phyloP scores from a whole-genome alignment of 257 asterid genomes.

The Jasminum sambac region DNA sequence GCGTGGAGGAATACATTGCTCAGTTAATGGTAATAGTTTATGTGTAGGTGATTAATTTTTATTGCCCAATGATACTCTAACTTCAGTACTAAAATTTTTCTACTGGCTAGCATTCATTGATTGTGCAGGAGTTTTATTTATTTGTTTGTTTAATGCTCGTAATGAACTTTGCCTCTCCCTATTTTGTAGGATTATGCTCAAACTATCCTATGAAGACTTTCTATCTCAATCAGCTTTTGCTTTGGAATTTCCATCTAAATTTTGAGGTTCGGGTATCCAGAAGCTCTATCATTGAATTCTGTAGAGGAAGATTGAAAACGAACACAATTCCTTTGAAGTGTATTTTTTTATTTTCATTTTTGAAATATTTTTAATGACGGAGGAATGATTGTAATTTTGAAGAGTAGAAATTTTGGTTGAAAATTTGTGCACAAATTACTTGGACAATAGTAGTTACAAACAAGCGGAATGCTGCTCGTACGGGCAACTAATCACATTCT shows the following conservation, averaged over 20 bases:
- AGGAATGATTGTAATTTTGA: not conserved
- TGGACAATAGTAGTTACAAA: not conserved
- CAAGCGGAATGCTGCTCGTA: too few species aligned
- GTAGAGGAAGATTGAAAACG: not conserved
- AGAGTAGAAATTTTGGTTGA: not conserved
- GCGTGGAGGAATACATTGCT: too few species aligned
- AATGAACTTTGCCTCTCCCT: not conserved
- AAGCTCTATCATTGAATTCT: not conserved
- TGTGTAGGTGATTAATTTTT: too few species aligned
- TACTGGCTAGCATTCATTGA: too few species aligned
- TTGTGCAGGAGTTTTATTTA: too few species aligned
- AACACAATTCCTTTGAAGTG: not conserved
- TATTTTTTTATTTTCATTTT: not conserved
- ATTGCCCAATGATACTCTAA: too few species aligned
- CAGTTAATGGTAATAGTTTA: too few species aligned
- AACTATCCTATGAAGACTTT: not conserved
- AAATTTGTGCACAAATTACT: not conserved
- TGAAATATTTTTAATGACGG: not conserved
- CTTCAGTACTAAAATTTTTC: too few species aligned
- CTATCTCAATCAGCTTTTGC: not conserved
- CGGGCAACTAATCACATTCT: too few species aligned
- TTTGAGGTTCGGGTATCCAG: not conserved
- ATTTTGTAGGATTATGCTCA: not conserved
- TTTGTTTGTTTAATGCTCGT: too few species aligned
- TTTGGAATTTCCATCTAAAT: not conserved